Evolutionary conservation across 164 flowering plant species (phyloP), one percentile per base, ranked within the genome.

Genomic region (Liquidambar formosana): DNA sequence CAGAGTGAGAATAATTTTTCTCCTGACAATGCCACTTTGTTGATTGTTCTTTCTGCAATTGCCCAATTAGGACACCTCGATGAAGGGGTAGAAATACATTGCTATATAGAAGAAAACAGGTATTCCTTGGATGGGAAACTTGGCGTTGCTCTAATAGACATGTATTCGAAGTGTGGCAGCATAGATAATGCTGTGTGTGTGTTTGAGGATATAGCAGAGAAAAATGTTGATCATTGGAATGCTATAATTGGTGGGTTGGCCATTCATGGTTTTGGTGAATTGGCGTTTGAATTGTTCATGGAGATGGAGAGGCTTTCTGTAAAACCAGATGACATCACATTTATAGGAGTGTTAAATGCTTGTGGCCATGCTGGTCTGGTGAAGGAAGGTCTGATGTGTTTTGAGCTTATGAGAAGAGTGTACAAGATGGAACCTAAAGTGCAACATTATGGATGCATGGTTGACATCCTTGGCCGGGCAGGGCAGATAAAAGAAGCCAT

Each of bases 181-280:
- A 77, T 90, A 65, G 79, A 82, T 22, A 71, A 59, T 47, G 92
- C 93, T 6, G 46, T 73, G 27, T n/a, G 38, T 16, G 79, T 87
- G 1, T 90, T 90, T 65, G 76, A 82, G 25, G 71, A 53, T 18
- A 45, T 82, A 47, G 67, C 76, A 54, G 69, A 63, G 28, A 87
- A 66, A 62, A 71, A 62, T 48, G 76, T 89, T 23, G 86, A 83
- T 67, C 87, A 86, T 51, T 91, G 92, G 90, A 91, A 85, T 76
- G 89, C 96, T n/a, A 80, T 91, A 77, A 89, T 91, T 43, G 78
- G 86, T 69, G 94, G 96, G 43, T 74, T 87, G 38, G 94, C 94
- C 15, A 70, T 82, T 57, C 90, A 91, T 68, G 94, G 94, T 11
- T 70, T 76, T 10, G 90, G 89, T 47, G 81, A 80, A 38, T 57